Evolutionary conservation across 306 rosid species (phyloP).

Genomic region (Glycine latifolia): DNA sequence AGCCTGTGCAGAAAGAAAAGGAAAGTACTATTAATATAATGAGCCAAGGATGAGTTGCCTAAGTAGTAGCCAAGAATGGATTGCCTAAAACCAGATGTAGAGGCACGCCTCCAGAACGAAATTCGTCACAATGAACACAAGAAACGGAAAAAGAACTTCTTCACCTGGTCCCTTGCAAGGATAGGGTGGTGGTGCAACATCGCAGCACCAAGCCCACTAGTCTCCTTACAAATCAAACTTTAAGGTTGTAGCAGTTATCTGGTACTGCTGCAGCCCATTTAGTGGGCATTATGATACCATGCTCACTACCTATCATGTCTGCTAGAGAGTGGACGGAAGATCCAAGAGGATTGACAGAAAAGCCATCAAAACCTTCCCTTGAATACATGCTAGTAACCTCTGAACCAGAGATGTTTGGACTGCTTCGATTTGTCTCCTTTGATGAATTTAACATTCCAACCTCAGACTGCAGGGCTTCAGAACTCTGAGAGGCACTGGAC

Average conservation of each 20-base stretch:
- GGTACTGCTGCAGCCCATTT: conserved; percentile 69
- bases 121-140: conserved; percentile 42
- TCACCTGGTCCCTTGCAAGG: conserved; percentile 55
- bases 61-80: conserved; percentile 70
- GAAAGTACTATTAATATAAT: conserved; percentile 21
- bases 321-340: conserved; percentile 53
- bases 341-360: conserved; percentile 54
- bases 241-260: conserved; percentile 64
- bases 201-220: conserved; percentile 46
- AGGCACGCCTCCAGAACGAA: conserved; percentile 38
- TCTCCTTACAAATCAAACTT: conserved; percentile 53
- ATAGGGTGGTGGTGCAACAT: conserved; percentile 37
- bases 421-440: conserved; percentile 59
- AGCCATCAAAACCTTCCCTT: conserved; percentile 52
- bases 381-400: conserved; percentile 74
- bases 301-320: conserved; percentile 55
- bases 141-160: conserved; percentile 41
- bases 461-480: conserved; percentile 67
- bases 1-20: conserved; percentile 30
- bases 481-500: conserved; percentile 60
- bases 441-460: conserved; percentile 65
- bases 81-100: conserved; percentile 58
- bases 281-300: conserved; percentile 54
- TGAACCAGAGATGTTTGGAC: conserved; percentile 58
- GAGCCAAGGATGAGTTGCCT: conserved; percentile 80